Evolutionary conservation across 2,329 filamentous ascomycete genomes (phyloP), one percentile per base, ranked within the genome.

Genomic region (Stemphylium beticola): DNA sequence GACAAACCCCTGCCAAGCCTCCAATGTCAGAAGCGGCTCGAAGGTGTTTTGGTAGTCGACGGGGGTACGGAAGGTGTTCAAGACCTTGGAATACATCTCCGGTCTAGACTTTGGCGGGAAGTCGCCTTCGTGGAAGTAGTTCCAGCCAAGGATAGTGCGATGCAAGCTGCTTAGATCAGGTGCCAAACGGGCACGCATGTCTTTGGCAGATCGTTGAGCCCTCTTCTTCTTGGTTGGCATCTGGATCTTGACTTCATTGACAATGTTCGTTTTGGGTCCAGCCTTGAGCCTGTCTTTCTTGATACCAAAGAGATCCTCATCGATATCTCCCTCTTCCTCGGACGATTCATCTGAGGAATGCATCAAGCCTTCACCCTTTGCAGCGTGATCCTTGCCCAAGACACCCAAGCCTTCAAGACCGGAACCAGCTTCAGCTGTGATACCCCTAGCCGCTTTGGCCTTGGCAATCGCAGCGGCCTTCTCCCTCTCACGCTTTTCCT

Each of bases 1-100:
- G 45, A 96, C 88, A 72, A 99, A 95, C 4, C 91, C 90, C 71
- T 96, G 90, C 95, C 95, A 99, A 26, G 93, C 93, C 79, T 99
- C 95, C 22, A 96, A 88, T 26, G 95, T 87, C 31, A 99, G 82
- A 18, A 99, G 81, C 5, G 93, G 93, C 62, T 96, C 88, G 75
- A 99, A 99, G 0, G 92, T 96, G 55, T 86, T 83, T 72, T 96
- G 91, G 72, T 99, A 99, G 44, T 90, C 87, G 38, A 79, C 78
- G 0, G 92, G 90, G 63, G 92, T 87, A 24, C 81, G 75, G 76
- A 96, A 99, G 0, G 85, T 86, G 57, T 91, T 88, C 4, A 89
- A 87, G 10, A 99, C 93, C 49, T 86, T 81, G 41, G 83, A 86
- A 69, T 93, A 96, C 39, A 86, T 82, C 42, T 87, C 87, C 14